Evolutionary conservation across 768 basidiomycete species (phyloP), one percentile per base, ranked within the genome.

Genomic region (Mycena indigotica): DNA sequence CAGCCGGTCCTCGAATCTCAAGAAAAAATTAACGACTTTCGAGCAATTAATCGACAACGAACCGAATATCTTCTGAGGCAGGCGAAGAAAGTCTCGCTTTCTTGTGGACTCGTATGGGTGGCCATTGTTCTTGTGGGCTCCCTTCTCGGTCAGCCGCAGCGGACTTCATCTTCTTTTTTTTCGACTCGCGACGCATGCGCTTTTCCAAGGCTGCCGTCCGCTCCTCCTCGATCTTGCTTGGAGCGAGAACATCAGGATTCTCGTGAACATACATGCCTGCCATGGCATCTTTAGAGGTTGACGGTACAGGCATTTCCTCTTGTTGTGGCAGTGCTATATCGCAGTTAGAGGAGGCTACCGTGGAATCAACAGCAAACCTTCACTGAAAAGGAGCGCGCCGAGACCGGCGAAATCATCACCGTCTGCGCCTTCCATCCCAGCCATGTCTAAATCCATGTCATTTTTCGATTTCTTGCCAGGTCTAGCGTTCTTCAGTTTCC

Each of bases 251-350:
- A 19, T 87, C 81, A 52, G 89, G 86, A 60, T 93, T 93, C 23
- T 80, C 78, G 65, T 93, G 91, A 28, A 82, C 88, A 61, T 93
- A 93, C 50, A 77, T 79, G 3, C 90, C 83, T 2, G 88, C 89
- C 25, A 84, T 77, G 6, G 78, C 76, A 0, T 83, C 81, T 62
- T 76, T 80, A 57, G 84, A 77, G 76, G 48, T 80, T 76, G 17
- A 66, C 67, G 13, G 67, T 58, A n/a, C 24, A n/a, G n/a, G n/a
- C n/a, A 48, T 28, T 23, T 48, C 6, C 6, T 25, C 41, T 44
- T 44, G 41, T 56, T 76, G 64, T 25, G 80, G 73, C 35, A 76
- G 72, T 24, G 77, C 82, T 80, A 50, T 13, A 48, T 54, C 21
- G 16, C n/a, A 32, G 53, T 50, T 30, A 29, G 17, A 16, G 19